A percentile compares a stretch with the other conserved stretches of the same genome.
Conservation (phyloP, 2,329 filamentous ascomycete species). For the Didymella segeticola region DNA sequence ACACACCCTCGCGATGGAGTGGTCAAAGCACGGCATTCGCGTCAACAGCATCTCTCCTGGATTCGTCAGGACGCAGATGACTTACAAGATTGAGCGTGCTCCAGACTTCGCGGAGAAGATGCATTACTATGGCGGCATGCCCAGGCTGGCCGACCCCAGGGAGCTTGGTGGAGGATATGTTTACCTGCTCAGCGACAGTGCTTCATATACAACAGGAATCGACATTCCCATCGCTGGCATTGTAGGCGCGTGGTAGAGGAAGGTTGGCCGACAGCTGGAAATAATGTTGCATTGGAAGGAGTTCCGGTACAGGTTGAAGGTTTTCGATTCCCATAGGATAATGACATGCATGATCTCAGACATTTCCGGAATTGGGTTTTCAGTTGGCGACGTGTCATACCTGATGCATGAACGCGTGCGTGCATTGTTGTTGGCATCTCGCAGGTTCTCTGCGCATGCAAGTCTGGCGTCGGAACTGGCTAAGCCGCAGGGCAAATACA, state of each 20-base stretch:
- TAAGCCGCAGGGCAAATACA: neutral
- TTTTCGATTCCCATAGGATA: slow-evolving; percentile 16
- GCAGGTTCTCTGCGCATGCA: neutral
- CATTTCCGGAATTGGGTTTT: neutral
- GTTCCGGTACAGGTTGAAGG: slow-evolving; percentile 18
- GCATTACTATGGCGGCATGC: slow-evolving; percentile 63
- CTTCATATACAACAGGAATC: slow-evolving; percentile 58
- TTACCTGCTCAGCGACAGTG: slow-evolving; percentile 56
- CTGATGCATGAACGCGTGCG: neutral
- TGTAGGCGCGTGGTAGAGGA: slow-evolving; percentile 52
- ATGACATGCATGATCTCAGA: slow-evolving; percentile 8
- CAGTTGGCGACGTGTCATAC: neutral
- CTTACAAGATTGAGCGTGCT: slow-evolving; percentile 57
- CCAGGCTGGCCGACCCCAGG: slow-evolving; percentile 58
- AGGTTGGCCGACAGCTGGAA: neutral
- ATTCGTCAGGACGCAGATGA: slow-evolving; percentile 79
- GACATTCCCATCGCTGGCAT: slow-evolving; percentile 59
- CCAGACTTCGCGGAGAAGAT: slow-evolving; percentile 61
- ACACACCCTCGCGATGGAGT: slow-evolving; percentile 75
- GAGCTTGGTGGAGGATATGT: slow-evolving; percentile 60
- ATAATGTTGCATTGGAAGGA: slow-evolving; percentile 32
- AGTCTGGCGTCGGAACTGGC: neutral
- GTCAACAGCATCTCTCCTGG: slow-evolving; percentile 86
- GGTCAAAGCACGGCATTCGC: slow-evolving; percentile 80
- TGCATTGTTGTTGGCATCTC: neutral